Conservation (phyloP, 78 protist species). For the Emiliania huxleyi region DNA sequence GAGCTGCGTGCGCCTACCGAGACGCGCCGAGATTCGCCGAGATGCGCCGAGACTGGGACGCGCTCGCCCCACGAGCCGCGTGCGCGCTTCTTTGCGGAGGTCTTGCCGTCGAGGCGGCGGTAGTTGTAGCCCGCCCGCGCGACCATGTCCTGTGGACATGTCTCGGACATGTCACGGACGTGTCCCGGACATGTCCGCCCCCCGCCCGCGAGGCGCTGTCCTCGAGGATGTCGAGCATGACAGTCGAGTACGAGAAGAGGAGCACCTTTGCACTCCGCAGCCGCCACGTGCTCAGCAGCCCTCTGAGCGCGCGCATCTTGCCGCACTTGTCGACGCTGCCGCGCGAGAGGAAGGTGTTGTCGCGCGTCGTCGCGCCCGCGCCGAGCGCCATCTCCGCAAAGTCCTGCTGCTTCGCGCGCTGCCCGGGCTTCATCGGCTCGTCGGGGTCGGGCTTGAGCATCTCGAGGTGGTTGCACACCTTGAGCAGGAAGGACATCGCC, state of each 20-base stretch:
- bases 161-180: too few relatives aligned
- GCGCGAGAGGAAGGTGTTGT: neutral
- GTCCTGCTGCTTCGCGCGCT: neutral
- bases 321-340: neutral
- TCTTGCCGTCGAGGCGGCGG: constrained; percentile 91
- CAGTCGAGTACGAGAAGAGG: constrained; percentile 85
- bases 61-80: too few relatives aligned
- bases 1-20: neutral
- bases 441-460: neutral
- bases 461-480: constrained; percentile 20
- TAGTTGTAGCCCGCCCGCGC: constrained; percentile 19
- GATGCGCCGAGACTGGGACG: too few relatives aligned
- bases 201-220: neutral
- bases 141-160: constrained; percentile 54
- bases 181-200: too few relatives aligned
- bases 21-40: too few relatives aligned
- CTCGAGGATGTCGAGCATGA: constrained; percentile 90
- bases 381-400: neutral
- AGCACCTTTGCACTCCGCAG: constrained; percentile 68
- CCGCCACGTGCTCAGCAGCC: constrained; percentile 81
- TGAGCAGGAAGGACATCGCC: neutral
- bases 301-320: neutral
- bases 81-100: constrained; percentile 51
- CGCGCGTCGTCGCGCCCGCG: neutral
- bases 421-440: neutral